Conservation (phyloP, 192 early-diverging fungal genomes). For the Coemansia sp. region DNA sequence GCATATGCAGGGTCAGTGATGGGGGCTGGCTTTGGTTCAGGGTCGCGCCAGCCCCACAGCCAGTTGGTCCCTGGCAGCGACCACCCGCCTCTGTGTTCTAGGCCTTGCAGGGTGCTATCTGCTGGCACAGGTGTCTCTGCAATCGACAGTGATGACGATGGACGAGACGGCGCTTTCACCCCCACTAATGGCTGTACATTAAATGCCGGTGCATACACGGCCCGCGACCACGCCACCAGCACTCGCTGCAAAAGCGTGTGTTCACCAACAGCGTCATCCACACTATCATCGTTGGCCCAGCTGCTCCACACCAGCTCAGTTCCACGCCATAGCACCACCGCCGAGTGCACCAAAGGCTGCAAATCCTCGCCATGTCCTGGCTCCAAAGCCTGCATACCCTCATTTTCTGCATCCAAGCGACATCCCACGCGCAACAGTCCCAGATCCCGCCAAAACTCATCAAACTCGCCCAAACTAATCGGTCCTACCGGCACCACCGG, state of each 20-base stretch:
- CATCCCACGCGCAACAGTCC: not conserved
- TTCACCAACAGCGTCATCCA: not conserved
- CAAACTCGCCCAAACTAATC: slow-evolving; percentile 47
- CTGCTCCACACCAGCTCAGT: slow-evolving; percentile 36
- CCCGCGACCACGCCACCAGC: slow-evolving; percentile 42
- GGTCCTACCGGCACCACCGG: slow-evolving; percentile 33
- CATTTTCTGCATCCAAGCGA: not conserved
- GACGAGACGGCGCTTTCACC: not conserved
- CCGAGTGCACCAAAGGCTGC: slow-evolving; percentile 18
- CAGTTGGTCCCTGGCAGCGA: slow-evolving; percentile 18
- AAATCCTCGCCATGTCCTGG: not conserved
- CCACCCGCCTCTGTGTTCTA: not conserved
- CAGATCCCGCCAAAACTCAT: slow-evolving; percentile 44
- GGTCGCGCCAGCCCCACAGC: slow-evolving; percentile 35
- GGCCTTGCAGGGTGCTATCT: no score
- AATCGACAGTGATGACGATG: not conserved
- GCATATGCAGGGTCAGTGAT: not conserved
- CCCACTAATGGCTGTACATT: not conserved
- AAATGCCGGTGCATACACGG: slow-evolving; percentile 37
- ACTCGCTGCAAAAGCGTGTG: slow-evolving; percentile 19
- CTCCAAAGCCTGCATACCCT: slow-evolving; percentile 8
- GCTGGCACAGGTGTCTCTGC: not conserved
- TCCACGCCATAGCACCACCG: slow-evolving; percentile 37
- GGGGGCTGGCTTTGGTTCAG: not conserved
- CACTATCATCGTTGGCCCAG: not conserved